Base-by-base conservation (phyloP, 202 grass and related monocot genomes). In the Brachypodium distachyon region DNA sequence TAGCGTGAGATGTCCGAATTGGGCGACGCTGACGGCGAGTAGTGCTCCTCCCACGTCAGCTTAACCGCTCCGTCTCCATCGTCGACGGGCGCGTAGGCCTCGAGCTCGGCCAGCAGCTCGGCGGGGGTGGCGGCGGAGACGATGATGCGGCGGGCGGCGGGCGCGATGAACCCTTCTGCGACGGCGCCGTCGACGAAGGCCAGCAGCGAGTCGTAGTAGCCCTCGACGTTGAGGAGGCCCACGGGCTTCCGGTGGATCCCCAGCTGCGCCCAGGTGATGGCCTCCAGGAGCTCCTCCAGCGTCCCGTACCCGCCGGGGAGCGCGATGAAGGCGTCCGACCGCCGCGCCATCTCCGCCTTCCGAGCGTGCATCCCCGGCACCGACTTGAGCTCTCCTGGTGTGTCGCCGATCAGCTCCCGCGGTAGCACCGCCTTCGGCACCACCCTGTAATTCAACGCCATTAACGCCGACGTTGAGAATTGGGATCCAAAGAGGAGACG, bases 161-260 rank as follows among this genome's bases (percentile, higher is more conserved):
- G 84, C 6, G 76, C 66, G 69, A 96, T 34, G 84, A 96, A 96
- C 16, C 93, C 93, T 40, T 96, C 89, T 0, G 86, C 36, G 1
- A 95, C 86, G 57, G 88, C 92, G 67, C 54, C 72, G 72, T 94
- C 92, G n/a, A 91, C 67, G 89, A 96, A 96, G 28, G 52, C 50
- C 12, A 96, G 80, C 16, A 96, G 70, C 63, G 92, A 83, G 57
- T 91, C 87, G 81, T 96, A 96, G 89, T 90, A 96, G 5, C 89
- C 89, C 58, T 96, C 93, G 0, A 96, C 93, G 67, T 96, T 96
- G 22, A 96, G 69, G 33, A 90, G 51, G 11, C 87, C 87, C 25
- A 90, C 94, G 4, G 91, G 94, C 88, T 97, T 97, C 67, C 40
- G 40, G 86, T 94, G 94, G 82, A 97, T 94, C 53, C 94, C 83